Evolutionary conservation across 441 rosid species (phyloP).

Genomic region (Melastoma candidum): DNA sequence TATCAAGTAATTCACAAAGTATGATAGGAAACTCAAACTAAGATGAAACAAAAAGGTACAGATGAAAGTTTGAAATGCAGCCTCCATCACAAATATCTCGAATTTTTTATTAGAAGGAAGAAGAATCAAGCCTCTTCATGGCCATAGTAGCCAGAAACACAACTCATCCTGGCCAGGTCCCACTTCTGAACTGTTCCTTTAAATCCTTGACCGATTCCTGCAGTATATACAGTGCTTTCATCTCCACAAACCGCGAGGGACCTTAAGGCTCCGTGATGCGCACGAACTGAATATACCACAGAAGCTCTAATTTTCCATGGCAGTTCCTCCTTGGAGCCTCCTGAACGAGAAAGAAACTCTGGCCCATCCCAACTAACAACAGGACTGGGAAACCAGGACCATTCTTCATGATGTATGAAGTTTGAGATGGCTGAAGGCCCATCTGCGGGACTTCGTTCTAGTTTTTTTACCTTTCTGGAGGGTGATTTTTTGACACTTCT

Average conservation of each 20-base stretch:
- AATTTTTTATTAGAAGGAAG: slow-evolving; percentile 1
- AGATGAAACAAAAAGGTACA: too few relatives aligned
- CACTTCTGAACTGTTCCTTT: slow-evolving; percentile 91
- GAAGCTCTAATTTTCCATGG: slow-evolving; percentile 88
- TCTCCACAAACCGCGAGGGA: slow-evolving; percentile 74
- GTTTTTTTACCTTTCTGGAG: slow-evolving; percentile 31
- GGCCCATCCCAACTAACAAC: slow-evolving; percentile 81
- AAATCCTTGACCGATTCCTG: slow-evolving; percentile 86
- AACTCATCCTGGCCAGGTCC: slow-evolving; percentile 77
- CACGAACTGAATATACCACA: slow-evolving; percentile 61
- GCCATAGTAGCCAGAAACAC: slow-evolving; percentile 75
- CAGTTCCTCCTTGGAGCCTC: slow-evolving; percentile 62
- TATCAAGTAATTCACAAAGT: too few relatives aligned
- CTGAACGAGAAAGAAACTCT: slow-evolving; percentile 67
- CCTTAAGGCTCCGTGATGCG: slow-evolving; percentile 85
- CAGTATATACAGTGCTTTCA: slow-evolving; percentile 76
- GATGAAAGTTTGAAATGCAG: too few relatives aligned
- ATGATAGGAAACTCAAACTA: too few relatives aligned
- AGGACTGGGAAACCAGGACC: slow-evolving; percentile 96
- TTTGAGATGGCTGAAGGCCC: slow-evolving; percentile 32
- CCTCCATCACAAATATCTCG: too few relatives aligned
- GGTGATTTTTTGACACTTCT: slow-evolving; percentile 53
- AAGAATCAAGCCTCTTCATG: slow-evolving; percentile 84
- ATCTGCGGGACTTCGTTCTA: slow-evolving; percentile 26
- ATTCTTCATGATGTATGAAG: slow-evolving; percentile 53